Percentiles rank a stretch among this genome's conserved stretches.
Conservation (phyloP, 345 rosid species). For the Reutealis trisperma region DNA sequence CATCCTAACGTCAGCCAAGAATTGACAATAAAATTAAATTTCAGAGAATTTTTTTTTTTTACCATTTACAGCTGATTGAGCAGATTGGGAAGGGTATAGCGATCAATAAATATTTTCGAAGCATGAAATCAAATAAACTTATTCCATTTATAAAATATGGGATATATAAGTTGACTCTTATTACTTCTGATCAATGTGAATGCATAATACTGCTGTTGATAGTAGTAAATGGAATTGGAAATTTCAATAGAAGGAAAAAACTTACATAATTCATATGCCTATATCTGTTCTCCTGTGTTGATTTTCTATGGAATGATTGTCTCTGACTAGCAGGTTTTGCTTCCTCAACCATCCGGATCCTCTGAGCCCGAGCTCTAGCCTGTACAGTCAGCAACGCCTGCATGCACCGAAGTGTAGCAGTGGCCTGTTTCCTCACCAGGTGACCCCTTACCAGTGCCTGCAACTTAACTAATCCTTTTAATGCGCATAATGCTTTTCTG, state of each 20-base stretch:
- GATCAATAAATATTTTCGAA: background rate
- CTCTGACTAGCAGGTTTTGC: constrained; percentile 40
- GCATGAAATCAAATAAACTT: background rate
- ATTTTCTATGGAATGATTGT: constrained; percentile 54
- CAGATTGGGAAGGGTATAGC: background rate
- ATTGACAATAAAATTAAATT: background rate
- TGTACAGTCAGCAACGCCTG: constrained; percentile 34
- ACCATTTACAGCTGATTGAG: background rate
- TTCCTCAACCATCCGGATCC: constrained; percentile 58
- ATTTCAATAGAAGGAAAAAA: background rate
- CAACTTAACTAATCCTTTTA: constrained; percentile 42
- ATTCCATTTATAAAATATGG: background rate
- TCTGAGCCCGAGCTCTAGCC: constrained; percentile 50
- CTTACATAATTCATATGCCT: constrained; percentile 48
- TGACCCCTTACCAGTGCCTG: constrained; percentile 40
- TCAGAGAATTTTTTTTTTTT: background rate
- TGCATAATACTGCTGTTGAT: background rate
- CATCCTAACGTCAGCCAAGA: background rate
- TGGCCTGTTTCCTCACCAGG: constrained; percentile 39
- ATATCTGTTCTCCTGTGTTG: constrained; percentile 42
- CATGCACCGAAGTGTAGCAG: constrained; percentile 35
- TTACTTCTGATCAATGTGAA: background rate
- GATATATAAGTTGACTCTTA: background rate
- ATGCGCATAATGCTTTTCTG: constrained; percentile 79
- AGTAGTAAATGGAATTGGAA: background rate